phyloP scores from a whole-genome alignment of 192 early-diverging fungal species.

The Backusella westeae region DNA sequence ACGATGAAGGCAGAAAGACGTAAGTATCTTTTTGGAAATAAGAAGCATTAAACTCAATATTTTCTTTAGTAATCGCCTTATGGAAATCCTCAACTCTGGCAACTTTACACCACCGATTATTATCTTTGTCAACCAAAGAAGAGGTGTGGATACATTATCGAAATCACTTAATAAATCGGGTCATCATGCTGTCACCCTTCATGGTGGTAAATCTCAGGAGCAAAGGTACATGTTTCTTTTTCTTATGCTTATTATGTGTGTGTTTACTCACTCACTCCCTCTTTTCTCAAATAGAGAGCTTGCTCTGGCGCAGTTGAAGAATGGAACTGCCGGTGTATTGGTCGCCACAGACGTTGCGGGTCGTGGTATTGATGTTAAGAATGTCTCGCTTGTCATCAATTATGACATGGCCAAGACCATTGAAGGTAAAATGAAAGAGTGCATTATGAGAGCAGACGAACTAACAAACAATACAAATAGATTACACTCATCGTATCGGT shows the following conservation, averaged over 20 bases:
- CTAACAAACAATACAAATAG: constrained; percentile 33
- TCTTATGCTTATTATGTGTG: too few species aligned
- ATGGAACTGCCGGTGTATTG: constrained; percentile 79
- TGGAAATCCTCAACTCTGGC: constrained; percentile 68
- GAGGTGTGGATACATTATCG: constrained; percentile 81
- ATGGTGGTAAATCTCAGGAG: constrained; percentile 97
- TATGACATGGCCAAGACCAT: constrained; percentile 99
- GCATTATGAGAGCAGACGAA: not conserved
- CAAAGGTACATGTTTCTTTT: constrained; percentile 50
- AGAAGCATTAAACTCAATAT: too few species aligned
- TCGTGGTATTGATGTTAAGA: constrained; percentile 98
- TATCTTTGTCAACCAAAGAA: constrained; percentile 98
- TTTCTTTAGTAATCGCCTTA: constrained; percentile 57
- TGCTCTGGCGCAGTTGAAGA: constrained; percentile 77
- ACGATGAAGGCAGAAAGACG: constrained; percentile 83
- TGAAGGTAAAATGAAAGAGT: constrained; percentile 57
- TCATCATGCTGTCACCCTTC: constrained; percentile 75
- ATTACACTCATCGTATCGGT: constrained; percentile 98
- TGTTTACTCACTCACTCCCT: too few species aligned
- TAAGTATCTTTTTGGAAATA: constrained; percentile 15
- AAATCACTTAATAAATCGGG: constrained; percentile 76
- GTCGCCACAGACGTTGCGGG: constrained; percentile 99
- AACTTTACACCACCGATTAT: constrained; percentile 86
- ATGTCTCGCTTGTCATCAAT: constrained; percentile 95
- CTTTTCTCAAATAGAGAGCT: constrained; percentile 57